Conservation (phyloP, 2,329 filamentous ascomycete genomes). For the Fusarium mexicanum region DNA sequence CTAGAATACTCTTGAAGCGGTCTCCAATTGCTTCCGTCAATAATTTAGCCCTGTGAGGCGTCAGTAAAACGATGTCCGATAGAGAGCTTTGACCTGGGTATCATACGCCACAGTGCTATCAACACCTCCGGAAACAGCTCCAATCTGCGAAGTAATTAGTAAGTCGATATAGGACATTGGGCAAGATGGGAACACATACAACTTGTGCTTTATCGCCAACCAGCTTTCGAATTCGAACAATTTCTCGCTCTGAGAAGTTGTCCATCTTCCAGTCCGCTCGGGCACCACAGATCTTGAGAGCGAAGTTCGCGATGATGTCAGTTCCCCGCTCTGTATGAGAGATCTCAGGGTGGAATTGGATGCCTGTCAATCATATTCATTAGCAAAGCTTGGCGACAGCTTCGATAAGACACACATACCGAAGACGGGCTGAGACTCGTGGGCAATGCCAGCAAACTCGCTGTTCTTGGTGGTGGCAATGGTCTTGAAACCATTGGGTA, state of each 20-base stretch:
- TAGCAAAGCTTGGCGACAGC: neutral
- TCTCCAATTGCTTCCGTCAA: neutral
- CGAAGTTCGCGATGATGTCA: neutral
- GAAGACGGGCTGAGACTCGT: neutral
- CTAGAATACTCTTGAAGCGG: neutral
- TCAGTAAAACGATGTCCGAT: neutral
- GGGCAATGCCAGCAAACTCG: neutral
- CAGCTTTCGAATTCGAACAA: neutral
- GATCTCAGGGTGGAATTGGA: neutral
- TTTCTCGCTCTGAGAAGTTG: neutral
- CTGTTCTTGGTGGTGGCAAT: neutral
- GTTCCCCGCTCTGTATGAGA: neutral
- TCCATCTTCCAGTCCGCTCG: neutral
- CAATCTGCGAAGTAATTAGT: constrained; percentile 14
- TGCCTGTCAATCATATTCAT: neutral
- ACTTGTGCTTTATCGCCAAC: neutral
- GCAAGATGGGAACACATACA: constrained; percentile 39
- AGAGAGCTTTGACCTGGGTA: neutral
- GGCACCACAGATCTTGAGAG: neutral
- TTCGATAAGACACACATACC: neutral
- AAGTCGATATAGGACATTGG: neutral
- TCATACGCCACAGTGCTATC: neutral
- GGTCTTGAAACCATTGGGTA: neutral
- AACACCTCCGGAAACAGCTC: neutral
- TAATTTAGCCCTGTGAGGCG: neutral